A percentile compares a stretch with the other conserved stretches of the same genome.
These are phyloP conservation scores for Bocquillonia castaneifolia DNA, from an alignment of 441 rosid species.

Conservation along the genomic window DNA sequence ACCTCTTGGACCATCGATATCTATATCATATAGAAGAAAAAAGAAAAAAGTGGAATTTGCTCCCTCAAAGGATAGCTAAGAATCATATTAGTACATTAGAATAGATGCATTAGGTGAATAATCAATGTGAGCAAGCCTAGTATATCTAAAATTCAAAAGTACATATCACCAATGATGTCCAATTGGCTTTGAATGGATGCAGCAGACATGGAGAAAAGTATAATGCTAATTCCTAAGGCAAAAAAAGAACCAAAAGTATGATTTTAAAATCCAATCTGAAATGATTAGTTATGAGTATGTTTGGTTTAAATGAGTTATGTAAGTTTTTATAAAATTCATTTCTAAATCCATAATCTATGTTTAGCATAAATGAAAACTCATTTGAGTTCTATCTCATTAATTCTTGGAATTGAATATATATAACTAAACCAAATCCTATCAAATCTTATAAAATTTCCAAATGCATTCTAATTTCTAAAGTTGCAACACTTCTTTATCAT, in stretches of 20 bases:
- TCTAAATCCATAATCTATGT: no score
- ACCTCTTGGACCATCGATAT: not conserved
- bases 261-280: not conserved
- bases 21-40: not conserved
- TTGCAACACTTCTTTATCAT: no score
- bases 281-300: not conserved
- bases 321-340: no score
- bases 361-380: no score
- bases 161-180: not conserved
- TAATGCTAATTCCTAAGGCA: not conserved
- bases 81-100: not conserved
- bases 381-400: no score
- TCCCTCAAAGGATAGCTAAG: not conserved
- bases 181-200: not conserved
- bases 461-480: no score
- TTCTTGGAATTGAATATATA: no score
- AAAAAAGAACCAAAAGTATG: not conserved
- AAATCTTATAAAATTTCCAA: no score
- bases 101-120: not conserved
- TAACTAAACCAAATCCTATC: no score
- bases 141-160: not conserved
- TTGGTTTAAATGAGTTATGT: no score
- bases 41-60: not conserved
- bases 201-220: no score
- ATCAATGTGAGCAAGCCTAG: not conserved